A percentile compares a stretch with the other conserved stretches of the same genome.
phyloP scores from a whole-genome alignment of 2,329 filamentous ascomycete genomes.

The Ophiostoma montium region DNA sequence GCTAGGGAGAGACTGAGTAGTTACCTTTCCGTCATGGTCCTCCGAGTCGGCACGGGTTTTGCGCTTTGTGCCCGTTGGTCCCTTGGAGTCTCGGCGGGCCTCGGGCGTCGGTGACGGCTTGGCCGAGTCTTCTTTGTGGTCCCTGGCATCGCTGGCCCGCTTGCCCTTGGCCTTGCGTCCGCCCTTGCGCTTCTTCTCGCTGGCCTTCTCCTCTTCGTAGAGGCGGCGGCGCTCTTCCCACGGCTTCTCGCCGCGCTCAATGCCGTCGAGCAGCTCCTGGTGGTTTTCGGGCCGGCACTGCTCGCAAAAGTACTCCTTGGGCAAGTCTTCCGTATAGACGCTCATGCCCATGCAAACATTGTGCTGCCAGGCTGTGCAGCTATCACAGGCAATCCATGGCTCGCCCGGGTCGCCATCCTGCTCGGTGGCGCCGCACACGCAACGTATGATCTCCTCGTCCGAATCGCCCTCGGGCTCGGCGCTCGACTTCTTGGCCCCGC shows the following conservation, averaged over 20 bases:
- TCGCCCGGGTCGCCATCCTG: conserved; percentile 76
- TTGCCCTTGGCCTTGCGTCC: conserved; percentile 51
- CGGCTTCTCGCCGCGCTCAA: conserved; percentile 67
- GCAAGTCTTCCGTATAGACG: conserved; percentile 62
- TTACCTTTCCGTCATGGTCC: conserved; percentile 31
- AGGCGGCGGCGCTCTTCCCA: conserved; percentile 61
- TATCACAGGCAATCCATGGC: conserved; percentile 92
- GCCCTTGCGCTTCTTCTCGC: conserved; percentile 40
- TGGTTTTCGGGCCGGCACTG: conserved; percentile 76
- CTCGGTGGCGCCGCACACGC: conserved; percentile 78
- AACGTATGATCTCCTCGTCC: conserved; percentile 70
- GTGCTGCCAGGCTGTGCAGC: conserved; percentile 90
- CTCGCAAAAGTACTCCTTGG: conserved; percentile 85
- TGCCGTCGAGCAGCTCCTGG: conserved; percentile 61
- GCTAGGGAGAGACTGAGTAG: conserved; percentile 27
- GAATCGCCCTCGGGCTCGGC: conserved; percentile 31
- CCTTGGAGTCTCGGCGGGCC: conserved; percentile 22
- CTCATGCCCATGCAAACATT: conserved; percentile 87
- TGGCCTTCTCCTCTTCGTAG: conserved; percentile 47
- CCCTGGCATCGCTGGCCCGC: conserved; percentile 42
- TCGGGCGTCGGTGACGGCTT: conserved; percentile 26
- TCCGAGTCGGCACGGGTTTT: conserved; percentile 44
- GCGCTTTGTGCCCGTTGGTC: conserved; percentile 28
- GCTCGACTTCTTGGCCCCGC: conserved; percentile 45
- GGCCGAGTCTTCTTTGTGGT: conserved; percentile 28